A percentile compares a stretch with the other conserved stretches of the same genome.
These are phyloP conservation scores for Plectosphaerella cucumerina DNA, from an alignment of 2,329 filamentous ascomycete genomes.

Conservation along the genomic window DNA sequence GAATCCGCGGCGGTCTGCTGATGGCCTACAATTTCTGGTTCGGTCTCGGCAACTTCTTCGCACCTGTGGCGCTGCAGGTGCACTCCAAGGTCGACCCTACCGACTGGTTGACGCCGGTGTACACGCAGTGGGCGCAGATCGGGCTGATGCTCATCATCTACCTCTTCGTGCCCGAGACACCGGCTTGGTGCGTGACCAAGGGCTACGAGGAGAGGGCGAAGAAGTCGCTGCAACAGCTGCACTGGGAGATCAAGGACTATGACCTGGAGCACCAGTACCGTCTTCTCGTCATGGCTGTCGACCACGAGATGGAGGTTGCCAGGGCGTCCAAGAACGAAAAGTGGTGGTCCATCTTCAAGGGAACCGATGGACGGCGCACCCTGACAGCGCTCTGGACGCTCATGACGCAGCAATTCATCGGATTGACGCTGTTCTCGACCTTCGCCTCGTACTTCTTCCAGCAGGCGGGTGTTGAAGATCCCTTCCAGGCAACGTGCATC, in stretches of 20 bases:
- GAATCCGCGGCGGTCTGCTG: slow-evolving; percentile 32
- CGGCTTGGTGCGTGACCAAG: slow-evolving; percentile 29
- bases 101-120: slow-evolving; percentile 34
- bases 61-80: slow-evolving; percentile 32
- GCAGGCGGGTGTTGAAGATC: slow-evolving; percentile 22
- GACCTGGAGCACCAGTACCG: slow-evolving; percentile 23
- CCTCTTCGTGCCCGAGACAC: slow-evolving; percentile 31
- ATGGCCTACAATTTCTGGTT: slow-evolving; percentile 41
- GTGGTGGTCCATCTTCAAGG: slow-evolving; percentile 24
- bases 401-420: slow-evolving; percentile 16
- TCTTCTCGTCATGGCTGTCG: slow-evolving; percentile 14
- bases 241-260: slow-evolving; percentile 20
- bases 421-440: slow-evolving; percentile 15
- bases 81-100: slow-evolving; percentile 23
- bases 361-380: slow-evolving; percentile 22
- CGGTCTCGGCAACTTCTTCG: slow-evolving; percentile 36
- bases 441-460: slow-evolving; percentile 27
- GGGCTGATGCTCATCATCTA: slow-evolving; percentile 34
- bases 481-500: slow-evolving; percentile 18
- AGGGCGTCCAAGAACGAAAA: slow-evolving; percentile 12
- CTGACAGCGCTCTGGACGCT: slow-evolving; percentile 23
- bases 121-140: slow-evolving; percentile 40
- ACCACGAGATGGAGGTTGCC: slow-evolving; percentile 17
- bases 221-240: slow-evolving; percentile 13
- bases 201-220: slow-evolving; percentile 15